Evolutionary conservation across 2,329 filamentous ascomycete genomes (phyloP).

Genomic region (Epichloe sp.): DNA sequence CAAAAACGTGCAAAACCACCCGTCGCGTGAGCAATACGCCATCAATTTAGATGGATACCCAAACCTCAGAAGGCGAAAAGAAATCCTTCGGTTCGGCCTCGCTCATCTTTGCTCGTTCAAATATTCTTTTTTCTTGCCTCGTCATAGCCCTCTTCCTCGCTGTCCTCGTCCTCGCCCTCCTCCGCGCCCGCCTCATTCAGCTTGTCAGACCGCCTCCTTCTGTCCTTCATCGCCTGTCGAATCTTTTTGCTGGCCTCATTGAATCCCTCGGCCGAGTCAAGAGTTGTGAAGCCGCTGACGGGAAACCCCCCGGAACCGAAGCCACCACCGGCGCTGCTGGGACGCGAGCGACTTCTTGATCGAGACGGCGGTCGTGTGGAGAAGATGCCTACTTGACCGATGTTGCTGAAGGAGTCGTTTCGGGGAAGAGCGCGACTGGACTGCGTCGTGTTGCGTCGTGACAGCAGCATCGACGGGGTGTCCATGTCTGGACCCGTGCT

Average conservation of each 20-base stretch:
- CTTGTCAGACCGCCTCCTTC: slow-evolving; percentile 40
- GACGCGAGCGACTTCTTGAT: slow-evolving; percentile 57
- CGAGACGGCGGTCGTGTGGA: slow-evolving; percentile 76
- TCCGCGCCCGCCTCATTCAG: slow-evolving; percentile 24
- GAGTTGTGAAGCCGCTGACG: slow-evolving; percentile 54
- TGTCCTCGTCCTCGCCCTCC: slow-evolving; percentile 25
- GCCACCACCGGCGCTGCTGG: slow-evolving; percentile 52
- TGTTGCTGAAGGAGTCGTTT: slow-evolving; percentile 89
- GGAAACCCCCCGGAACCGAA: slow-evolving; percentile 50
- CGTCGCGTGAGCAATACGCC: not conserved
- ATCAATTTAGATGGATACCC: not conserved
- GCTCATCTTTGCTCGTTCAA: slow-evolving; percentile 7
- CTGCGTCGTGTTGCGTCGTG: slow-evolving; percentile 37
- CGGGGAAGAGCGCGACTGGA: slow-evolving; percentile 51
- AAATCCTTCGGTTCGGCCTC: not conserved
- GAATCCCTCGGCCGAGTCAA: slow-evolving; percentile 57
- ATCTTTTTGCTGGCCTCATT: slow-evolving; percentile 78
- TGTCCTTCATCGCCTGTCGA: slow-evolving; percentile 63
- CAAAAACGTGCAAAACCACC: not conserved
- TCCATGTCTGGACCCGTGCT: slow-evolving; percentile 24
- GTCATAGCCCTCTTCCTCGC: slow-evolving; percentile 28
- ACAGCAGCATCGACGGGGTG: slow-evolving; percentile 25
- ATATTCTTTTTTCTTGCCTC: slow-evolving; percentile 31
- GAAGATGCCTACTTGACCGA: slow-evolving; percentile 79
- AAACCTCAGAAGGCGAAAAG: not conserved